phyloP scores from a whole-genome alignment of 2,329 filamentous ascomycete species.

The Orbilia quercus region DNA sequence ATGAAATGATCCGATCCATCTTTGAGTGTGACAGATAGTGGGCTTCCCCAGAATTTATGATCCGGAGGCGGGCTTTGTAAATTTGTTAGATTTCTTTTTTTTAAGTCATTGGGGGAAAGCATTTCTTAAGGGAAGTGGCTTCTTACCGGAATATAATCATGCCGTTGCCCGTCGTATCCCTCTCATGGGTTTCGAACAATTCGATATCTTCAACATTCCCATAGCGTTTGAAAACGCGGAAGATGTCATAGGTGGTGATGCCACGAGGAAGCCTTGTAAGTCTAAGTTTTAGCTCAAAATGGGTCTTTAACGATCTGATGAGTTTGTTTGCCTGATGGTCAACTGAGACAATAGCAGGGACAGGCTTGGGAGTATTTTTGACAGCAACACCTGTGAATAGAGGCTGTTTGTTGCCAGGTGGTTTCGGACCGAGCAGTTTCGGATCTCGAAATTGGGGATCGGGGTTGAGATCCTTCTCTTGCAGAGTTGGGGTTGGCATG shows the following conservation, averaged over 20 bases:
- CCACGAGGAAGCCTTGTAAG: slow-evolving; percentile 21
- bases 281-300: slow-evolving; percentile 19
- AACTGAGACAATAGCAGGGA: neutral
- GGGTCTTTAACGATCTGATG: slow-evolving; percentile 4
- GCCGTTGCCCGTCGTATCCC: neutral
- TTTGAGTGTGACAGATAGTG: neutral
- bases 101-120: neutral
- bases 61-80: slow-evolving; percentile 61
- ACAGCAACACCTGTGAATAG: neutral
- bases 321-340: neutral
- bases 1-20: slow-evolving; percentile 52
- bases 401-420: neutral
- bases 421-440: too few relatives aligned
- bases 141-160: slow-evolving; percentile 37
- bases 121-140: neutral
- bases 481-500: slow-evolving; percentile 4
- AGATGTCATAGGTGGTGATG: slow-evolving; percentile 28
- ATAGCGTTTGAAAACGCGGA: slow-evolving; percentile 7
- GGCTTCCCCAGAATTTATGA: slow-evolving; percentile 67
- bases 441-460: neutral
- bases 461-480: neutral
- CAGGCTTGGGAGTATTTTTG: neutral
- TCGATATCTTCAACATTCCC: slow-evolving; percentile 26
- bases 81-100: neutral
- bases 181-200: slow-evolving; percentile 21